Conservation (phyloP, 106 monocot genomes). For the Acorus calamus region DNA sequence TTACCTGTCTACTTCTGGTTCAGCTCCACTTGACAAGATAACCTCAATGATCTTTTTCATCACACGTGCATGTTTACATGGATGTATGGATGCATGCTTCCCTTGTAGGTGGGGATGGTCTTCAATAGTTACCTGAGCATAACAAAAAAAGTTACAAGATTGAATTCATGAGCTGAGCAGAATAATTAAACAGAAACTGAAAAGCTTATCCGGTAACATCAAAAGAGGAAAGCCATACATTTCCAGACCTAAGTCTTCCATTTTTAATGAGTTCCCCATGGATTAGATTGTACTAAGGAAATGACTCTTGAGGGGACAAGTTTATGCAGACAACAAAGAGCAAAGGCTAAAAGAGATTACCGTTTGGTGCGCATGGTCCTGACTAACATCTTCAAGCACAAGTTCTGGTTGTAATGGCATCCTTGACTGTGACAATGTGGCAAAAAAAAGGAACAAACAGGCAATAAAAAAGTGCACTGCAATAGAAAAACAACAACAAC, state of each 20-base stretch:
- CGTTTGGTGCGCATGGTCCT: constrained; percentile 98
- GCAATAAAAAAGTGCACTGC: background rate
- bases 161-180: background rate
- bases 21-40: constrained; percentile 80
- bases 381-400: constrained; percentile 97
- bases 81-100: constrained; percentile 98
- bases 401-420: constrained; percentile 82
- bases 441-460: constrained; percentile 1
- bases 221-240: background rate
- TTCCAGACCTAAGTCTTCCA: too few species aligned
- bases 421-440: constrained; percentile 43
- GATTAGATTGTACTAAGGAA: too few species aligned
- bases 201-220: background rate
- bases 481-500: too few species aligned
- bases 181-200: background rate
- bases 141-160: background rate
- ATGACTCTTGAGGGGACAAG: too few species aligned
- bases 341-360: constrained; percentile 12
- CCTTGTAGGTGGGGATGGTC: constrained; percentile 97
- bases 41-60: constrained; percentile 99
- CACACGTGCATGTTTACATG: constrained; percentile 88
- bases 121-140: constrained; percentile 88
- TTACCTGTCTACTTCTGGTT: constrained; percentile 99
- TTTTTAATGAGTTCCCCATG: too few species aligned
- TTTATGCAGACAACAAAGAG: too few species aligned